A percentile compares a stretch with the other conserved stretches of the same genome.
Conservation (phyloP, 768 basidiomycete genomes). For the Rhizopogon vesiculosus region DNA sequence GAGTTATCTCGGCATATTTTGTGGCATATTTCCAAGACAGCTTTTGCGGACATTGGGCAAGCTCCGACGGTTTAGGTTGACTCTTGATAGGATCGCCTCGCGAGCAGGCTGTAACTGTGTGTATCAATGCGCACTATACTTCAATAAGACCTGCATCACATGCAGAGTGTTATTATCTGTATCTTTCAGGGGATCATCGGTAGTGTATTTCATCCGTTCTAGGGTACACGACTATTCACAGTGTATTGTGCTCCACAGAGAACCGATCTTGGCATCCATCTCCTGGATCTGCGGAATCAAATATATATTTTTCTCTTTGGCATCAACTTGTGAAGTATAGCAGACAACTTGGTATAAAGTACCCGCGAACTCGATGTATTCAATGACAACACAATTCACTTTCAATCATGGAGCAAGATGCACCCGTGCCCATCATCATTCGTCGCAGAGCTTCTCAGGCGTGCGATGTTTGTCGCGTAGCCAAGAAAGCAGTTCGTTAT, state of each 20-base stretch:
- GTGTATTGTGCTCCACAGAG: background rate
- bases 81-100: background rate
- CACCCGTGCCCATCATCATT: background rate
- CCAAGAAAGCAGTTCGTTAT: background rate
- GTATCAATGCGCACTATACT: background rate
- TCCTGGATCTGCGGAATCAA: background rate
- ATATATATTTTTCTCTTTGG: background rate
- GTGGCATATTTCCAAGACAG: background rate
- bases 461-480: background rate
- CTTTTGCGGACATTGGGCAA: background rate
- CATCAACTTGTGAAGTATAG: too few relatives aligned
- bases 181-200: background rate
- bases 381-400: background rate
- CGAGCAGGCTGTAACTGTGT: background rate
- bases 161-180: background rate
- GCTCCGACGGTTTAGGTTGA: background rate
- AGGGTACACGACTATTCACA: background rate
- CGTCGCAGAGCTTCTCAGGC: background rate
- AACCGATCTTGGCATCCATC: background rate
- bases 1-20: background rate
- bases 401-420: background rate
- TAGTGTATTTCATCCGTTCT: background rate
- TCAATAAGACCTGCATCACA: background rate
- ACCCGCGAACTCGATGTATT: background rate
- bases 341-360: background rate